phyloP scores from a whole-genome alignment of 306 rosid species.

The Pterocarpus santalinus region DNA sequence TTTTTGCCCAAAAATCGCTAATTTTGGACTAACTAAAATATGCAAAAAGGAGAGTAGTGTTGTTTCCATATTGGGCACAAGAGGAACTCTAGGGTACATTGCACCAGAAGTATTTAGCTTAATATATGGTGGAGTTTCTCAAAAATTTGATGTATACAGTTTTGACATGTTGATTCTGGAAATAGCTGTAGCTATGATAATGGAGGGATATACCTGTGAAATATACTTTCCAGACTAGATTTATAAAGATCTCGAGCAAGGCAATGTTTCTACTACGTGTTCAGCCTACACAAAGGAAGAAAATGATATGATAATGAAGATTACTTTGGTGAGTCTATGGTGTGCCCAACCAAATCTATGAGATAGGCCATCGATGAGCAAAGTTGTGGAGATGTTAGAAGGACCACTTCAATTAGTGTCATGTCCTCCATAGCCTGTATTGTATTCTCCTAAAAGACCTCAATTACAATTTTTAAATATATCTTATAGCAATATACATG shows the following conservation, averaged over 20 bases:
- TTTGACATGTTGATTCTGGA: slow-evolving; percentile 53
- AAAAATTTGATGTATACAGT: slow-evolving; percentile 53
- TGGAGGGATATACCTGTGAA: neutral
- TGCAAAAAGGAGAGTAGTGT: too few species aligned
- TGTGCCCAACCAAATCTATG: neutral
- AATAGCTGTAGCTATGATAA: slow-evolving; percentile 38
- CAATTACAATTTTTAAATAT: too few species aligned
- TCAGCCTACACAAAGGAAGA: slow-evolving; percentile 9
- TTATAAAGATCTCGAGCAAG: slow-evolving; percentile 27
- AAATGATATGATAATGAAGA: slow-evolving; percentile 12
- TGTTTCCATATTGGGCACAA: too few species aligned
- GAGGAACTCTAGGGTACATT: slow-evolving; percentile 50
- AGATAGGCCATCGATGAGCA: neutral
- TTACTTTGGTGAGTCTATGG: neutral
- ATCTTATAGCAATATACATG: neutral
- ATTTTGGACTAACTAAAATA: neutral
- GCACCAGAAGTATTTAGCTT: slow-evolving; percentile 49
- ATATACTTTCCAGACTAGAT: slow-evolving; percentile 45
- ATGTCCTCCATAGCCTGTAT: neutral
- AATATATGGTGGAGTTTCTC: slow-evolving; percentile 44
- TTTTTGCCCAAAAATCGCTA: neutral
- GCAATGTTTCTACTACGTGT: neutral
- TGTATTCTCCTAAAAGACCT: neutral
- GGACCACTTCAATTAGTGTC: neutral
- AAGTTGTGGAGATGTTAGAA: neutral